Evolutionary conservation across 1,284 basidiomycete species (phyloP).

Genomic region (Ganoderma lingzhi): DNA sequence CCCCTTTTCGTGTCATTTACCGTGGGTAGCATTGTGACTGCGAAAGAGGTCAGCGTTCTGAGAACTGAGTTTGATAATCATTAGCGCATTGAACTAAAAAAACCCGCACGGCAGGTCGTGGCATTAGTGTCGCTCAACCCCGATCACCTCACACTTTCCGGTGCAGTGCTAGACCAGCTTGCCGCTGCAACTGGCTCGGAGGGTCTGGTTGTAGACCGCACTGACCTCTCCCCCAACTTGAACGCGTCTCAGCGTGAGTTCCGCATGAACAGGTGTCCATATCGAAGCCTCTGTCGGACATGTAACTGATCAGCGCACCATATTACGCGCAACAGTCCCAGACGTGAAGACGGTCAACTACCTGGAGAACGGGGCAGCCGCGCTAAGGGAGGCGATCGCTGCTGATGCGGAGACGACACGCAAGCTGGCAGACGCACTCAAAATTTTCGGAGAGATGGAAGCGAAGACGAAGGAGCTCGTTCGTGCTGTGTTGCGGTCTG

Average conservation of each 20-base stretch:
- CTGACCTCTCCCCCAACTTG: not conserved
- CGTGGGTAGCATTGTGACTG: slow-evolving; percentile 50
- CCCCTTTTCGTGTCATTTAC: not conserved
- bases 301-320: not conserved
- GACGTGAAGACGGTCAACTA: slow-evolving; percentile 42
- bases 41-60: slow-evolving; percentile 45
- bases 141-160: slow-evolving; percentile 56
- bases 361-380: slow-evolving; percentile 44
- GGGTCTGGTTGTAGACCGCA: not conserved
- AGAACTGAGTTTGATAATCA: too few relatives aligned
- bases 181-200: slow-evolving; percentile 34
- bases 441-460: slow-evolving; percentile 54
- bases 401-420: slow-evolving; percentile 49
- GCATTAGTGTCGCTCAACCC: slow-evolving; percentile 52
- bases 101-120: slow-evolving; percentile 43
- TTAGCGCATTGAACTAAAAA: not conserved
- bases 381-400: slow-evolving; percentile 46
- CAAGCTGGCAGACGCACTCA: slow-evolving; percentile 53
- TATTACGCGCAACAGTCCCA: not conserved
- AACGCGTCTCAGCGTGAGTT: not conserved
- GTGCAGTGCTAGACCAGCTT: slow-evolving; percentile 52
- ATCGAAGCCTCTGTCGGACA: not conserved
- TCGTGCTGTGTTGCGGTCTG: slow-evolving; percentile 31
- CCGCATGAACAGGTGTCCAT: too few relatives aligned
- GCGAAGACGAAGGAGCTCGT: slow-evolving; percentile 48